These are phyloP conservation scores for Neospora caninum DNA, from an alignment of 169 alveolate species.

Conservation along the genomic window DNA sequence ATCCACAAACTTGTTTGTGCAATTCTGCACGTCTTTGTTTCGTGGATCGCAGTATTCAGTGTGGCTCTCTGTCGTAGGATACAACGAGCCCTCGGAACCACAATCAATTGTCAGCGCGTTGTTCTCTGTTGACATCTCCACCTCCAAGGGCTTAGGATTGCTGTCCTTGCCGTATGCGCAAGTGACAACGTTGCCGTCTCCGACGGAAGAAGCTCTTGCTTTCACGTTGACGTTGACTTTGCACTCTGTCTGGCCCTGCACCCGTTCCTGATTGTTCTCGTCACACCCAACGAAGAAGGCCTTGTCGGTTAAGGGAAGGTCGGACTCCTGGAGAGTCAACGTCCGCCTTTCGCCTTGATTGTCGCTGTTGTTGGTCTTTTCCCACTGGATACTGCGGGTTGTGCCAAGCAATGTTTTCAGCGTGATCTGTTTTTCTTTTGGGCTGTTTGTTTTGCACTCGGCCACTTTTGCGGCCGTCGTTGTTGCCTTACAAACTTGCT, in stretches of 20 bases:
- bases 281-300: not conserved
- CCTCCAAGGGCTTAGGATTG: not conserved
- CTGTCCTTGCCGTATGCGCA: constrained; percentile 9
- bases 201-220: not conserved
- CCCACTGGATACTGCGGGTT: too few species aligned
- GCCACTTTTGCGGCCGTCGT: not conserved
- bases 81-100: not conserved
- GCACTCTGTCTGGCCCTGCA: not conserved
- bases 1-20: not conserved
- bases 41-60: not conserved
- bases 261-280: not conserved
- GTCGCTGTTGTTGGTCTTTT: not conserved
- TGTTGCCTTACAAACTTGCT: not conserved
- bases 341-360: not conserved
- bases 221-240: not conserved
- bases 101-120: not conserved
- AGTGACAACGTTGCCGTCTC: not conserved
- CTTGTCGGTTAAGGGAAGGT: not conserved
- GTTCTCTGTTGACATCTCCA: not conserved
- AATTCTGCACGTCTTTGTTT: not conserved
- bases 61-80: not conserved
- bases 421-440: too few species aligned
- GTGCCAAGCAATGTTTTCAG: too few species aligned
- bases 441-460: not conserved
- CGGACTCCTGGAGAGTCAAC: not conserved